phyloP scores from a whole-genome alignment of 768 basidiomycete genomes.

The Trametes cubensis region DNA sequence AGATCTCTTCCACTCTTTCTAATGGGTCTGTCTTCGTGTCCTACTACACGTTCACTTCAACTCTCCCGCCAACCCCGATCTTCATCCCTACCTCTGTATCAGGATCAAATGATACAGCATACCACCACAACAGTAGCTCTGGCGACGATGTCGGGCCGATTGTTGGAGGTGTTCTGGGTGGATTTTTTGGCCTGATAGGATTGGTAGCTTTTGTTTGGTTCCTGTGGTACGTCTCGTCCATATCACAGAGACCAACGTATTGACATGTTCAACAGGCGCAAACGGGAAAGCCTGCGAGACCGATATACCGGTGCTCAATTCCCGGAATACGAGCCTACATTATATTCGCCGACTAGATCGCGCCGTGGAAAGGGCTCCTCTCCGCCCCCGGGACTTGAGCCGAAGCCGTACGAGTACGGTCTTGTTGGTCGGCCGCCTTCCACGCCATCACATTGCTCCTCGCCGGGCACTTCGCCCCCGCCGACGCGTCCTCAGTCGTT shows the following conservation, averaged over 20 bases:
- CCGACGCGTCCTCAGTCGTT: constrained; percentile 23
- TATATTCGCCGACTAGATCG: neutral
- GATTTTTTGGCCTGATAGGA: constrained; percentile 52
- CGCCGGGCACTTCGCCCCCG: constrained; percentile 18
- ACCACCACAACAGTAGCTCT: constrained; percentile 20
- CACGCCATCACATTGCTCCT: constrained; percentile 16
- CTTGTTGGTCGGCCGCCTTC: constrained; percentile 46
- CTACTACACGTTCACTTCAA: constrained; percentile 42
- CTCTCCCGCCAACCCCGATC: constrained; percentile 35
- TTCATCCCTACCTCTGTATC: constrained; percentile 29
- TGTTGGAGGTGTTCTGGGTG: constrained; percentile 57
- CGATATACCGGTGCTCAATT: constrained; percentile 4
- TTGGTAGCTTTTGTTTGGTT: constrained; percentile 52
- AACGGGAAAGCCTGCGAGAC: constrained; percentile 35
- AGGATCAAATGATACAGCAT: constrained; percentile 1
- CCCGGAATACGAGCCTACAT: constrained; percentile 12
- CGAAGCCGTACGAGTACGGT: constrained; percentile 66
- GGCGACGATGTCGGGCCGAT: constrained; percentile 46
- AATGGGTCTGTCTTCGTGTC: constrained; percentile 45
- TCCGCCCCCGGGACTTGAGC: constrained; percentile 39
- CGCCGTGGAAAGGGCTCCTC: constrained; percentile 4
- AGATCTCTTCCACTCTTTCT: constrained; percentile 41
- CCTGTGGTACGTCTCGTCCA: constrained; percentile 44
- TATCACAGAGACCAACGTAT: constrained; percentile 2
- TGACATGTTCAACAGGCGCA: constrained; percentile 39